Evolutionary conservation across 148 eudicot species (phyloP).

Genomic region (Vaccinium vitisidaea): DNA sequence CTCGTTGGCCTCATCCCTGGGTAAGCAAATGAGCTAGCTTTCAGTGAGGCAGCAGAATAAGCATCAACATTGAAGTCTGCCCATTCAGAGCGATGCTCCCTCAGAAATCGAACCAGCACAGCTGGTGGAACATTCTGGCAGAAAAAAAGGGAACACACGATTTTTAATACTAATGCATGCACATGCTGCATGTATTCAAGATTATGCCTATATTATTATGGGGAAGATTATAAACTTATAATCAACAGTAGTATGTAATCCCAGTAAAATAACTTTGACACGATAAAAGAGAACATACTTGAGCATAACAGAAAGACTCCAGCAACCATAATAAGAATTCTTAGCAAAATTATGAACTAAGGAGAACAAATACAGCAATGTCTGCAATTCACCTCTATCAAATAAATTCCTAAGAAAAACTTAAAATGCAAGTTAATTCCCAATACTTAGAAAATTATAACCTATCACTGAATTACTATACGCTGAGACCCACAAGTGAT

Average conservation of each 20-base stretch:
- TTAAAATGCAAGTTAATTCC: background rate
- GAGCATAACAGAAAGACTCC: background rate
- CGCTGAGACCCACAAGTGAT: background rate
- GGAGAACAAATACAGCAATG: background rate
- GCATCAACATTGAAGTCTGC: slow-evolving; percentile 93
- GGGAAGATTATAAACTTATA: no score
- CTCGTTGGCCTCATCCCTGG: slow-evolving; percentile 72
- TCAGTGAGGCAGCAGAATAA: slow-evolving; percentile 74
- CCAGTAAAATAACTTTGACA: background rate
- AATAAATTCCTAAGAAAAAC: background rate
- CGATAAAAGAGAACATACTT: background rate
- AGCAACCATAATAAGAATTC: background rate
- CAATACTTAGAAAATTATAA: background rate
- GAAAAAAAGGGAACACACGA: slow-evolving; percentile 8
- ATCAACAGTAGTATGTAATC: background rate
- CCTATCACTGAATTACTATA: background rate
- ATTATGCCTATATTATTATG: background rate
- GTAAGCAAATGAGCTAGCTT: slow-evolving; percentile 60
- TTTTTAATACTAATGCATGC: slow-evolving; percentile 1
- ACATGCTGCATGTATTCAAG: background rate
- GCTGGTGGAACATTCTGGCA: slow-evolving; percentile 91
- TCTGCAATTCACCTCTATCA: background rate
- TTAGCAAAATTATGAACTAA: background rate
- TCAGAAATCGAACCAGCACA: slow-evolving; percentile 76
- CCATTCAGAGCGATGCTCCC: slow-evolving; percentile 99